These are phyloP conservation scores for Dactylellina leptospora DNA, from an alignment of 2,329 filamentous ascomycete species.

Conservation along the genomic window DNA sequence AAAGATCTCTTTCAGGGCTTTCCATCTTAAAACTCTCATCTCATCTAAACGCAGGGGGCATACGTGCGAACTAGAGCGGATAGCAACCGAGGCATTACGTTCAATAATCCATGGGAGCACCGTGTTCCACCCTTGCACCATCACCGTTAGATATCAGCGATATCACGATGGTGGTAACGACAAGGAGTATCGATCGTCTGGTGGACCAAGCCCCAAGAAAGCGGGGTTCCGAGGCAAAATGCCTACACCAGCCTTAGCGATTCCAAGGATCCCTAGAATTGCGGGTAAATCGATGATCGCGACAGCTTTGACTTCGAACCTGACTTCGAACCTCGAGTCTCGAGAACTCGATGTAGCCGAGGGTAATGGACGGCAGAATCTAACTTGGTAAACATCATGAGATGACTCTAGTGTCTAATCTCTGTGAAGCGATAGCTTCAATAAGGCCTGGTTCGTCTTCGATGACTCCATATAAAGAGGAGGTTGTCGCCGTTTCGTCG, in stretches of 20 bases:
- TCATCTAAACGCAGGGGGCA: conserved; percentile 32
- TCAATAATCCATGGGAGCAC: conserved; percentile 1
- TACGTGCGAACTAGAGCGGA: not conserved
- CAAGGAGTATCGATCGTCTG: conserved; percentile 2
- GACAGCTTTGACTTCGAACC: not conserved
- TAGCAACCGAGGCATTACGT: conserved; percentile 23
- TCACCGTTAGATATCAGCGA: conserved; percentile 1
- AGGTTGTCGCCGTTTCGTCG: conserved; percentile 14
- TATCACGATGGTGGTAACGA: not conserved
- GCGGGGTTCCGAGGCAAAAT: conserved; percentile 40
- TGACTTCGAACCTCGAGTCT: not conserved
- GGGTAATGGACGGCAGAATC: conserved; percentile 37
- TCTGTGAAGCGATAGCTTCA: not conserved
- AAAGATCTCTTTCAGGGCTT: not conserved
- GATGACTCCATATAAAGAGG: conserved; percentile 32
- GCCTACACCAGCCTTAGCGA: conserved; percentile 6
- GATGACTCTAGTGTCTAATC: not conserved
- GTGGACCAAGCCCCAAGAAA: conserved; percentile 9
- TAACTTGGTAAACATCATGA: not conserved
- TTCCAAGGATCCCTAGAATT: not conserved
- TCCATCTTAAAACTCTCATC: conserved; percentile 19
- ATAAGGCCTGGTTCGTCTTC: no score
- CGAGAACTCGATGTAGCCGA: conserved; percentile 15
- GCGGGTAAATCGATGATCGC: conserved; percentile 38
- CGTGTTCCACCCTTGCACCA: conserved; percentile 2